These are phyloP conservation scores for Macrophomina pseudophaseolina DNA, from an alignment of 2,329 filamentous ascomycete species.

Conservation along the genomic window DNA sequence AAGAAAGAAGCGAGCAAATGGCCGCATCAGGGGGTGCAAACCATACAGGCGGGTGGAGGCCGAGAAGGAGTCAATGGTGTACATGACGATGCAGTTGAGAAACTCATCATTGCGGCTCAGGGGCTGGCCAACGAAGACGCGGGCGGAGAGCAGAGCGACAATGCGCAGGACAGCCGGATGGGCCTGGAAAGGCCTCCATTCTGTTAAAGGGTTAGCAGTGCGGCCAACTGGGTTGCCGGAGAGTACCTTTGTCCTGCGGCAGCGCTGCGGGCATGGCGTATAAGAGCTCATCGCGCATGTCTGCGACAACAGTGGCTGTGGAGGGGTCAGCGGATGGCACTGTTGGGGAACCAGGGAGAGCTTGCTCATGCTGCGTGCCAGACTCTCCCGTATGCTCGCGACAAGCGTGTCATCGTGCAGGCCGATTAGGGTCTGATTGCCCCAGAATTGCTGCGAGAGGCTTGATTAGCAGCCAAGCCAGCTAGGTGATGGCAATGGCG, in stretches of 20 bases:
- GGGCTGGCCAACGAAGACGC: constrained; percentile 55
- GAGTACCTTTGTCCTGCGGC: not conserved
- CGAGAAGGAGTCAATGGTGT: constrained; percentile 40
- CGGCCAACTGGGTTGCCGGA: not conserved
- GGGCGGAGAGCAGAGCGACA: constrained; percentile 54
- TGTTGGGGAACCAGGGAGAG: not conserved
- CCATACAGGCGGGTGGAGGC: constrained; percentile 4
- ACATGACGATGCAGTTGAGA: constrained; percentile 54
- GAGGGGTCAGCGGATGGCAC: not conserved
- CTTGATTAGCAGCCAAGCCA: not conserved
- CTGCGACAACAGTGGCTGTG: not conserved
- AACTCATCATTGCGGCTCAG: constrained; percentile 53
- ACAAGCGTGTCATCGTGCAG: not conserved
- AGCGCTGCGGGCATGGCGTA: not conserved
- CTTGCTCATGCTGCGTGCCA: constrained; percentile 4
- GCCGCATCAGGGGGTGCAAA: constrained; percentile 16
- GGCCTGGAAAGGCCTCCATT: not conserved
- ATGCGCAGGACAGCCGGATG: constrained; percentile 45
- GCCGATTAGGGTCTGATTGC: not conserved
- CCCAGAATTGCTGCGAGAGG: constrained; percentile 2
- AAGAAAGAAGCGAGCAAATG: not conserved
- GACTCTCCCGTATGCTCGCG: not conserved
- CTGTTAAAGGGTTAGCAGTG: not conserved
- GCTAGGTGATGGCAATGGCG: not conserved
- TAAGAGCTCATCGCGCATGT: constrained; percentile 2